Evolutionary conservation across 495 filamentous ascomycete species (phyloP).

Genomic region (Patellaria atrata): DNA sequence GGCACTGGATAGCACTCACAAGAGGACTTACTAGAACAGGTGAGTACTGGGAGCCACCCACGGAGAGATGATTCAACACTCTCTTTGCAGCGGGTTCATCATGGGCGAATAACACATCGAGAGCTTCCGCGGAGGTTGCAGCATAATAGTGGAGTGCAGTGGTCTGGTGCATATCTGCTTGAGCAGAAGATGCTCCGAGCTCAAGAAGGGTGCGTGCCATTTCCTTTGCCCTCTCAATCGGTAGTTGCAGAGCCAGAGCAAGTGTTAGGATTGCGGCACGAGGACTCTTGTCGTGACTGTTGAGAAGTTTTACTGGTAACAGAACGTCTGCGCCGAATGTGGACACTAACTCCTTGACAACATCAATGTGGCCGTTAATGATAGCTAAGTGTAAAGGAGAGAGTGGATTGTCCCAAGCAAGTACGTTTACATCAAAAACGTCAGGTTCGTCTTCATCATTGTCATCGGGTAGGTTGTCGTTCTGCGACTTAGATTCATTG

Average conservation of each 20-base stretch:
- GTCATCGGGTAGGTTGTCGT: slow-evolving; percentile 27
- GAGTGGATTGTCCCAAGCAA: slow-evolving; percentile 59
- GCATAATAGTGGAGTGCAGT: slow-evolving; percentile 49
- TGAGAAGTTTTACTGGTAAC: slow-evolving; percentile 49
- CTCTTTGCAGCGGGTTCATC: slow-evolving; percentile 45
- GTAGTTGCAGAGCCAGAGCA: slow-evolving; percentile 41
- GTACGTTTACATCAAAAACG: slow-evolving; percentile 59
- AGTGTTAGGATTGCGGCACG: slow-evolving; percentile 48
- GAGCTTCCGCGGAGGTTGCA: slow-evolving; percentile 31
- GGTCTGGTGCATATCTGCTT: slow-evolving; percentile 45
- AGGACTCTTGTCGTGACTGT: slow-evolving; percentile 32
- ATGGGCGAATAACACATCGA: slow-evolving; percentile 43
- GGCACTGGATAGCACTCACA: slow-evolving; percentile 30
- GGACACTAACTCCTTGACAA: slow-evolving; percentile 53
- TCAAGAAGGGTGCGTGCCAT: slow-evolving; percentile 50
- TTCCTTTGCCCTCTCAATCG: slow-evolving; percentile 40
- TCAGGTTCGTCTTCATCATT: slow-evolving; percentile 53
- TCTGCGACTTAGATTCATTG: slow-evolving; percentile 23
- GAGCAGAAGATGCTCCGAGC: slow-evolving; percentile 56
- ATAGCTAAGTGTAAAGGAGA: slow-evolving; percentile 69
- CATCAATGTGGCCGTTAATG: slow-evolving; percentile 47
- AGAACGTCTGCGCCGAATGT: slow-evolving; percentile 61
- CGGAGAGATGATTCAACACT: slow-evolving; percentile 46
- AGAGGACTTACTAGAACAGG: slow-evolving; percentile 26
- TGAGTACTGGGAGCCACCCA: slow-evolving; percentile 16